phyloP scores from a whole-genome alignment of 306 rosid species.

The Castanea mollissima region DNA sequence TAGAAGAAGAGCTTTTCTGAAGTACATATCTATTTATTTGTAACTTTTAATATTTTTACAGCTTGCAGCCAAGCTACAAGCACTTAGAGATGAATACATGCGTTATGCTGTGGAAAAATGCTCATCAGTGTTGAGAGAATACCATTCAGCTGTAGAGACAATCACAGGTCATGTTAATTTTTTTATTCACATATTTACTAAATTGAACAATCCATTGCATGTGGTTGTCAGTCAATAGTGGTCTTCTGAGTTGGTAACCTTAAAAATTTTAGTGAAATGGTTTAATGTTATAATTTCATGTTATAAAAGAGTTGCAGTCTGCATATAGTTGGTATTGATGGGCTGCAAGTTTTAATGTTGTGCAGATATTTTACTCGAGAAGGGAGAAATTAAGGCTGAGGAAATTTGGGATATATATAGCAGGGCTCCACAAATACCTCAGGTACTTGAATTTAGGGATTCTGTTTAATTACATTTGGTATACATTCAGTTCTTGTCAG shows the following conservation, averaged over 20 bases:
- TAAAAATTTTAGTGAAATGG: not conserved
- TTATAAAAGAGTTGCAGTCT: slow-evolving; percentile 2
- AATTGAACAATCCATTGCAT: slow-evolving; percentile 8
- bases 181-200: slow-evolving; percentile 20
- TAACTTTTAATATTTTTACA: slow-evolving; percentile 34
- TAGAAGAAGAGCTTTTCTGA: not conserved
- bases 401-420: slow-evolving; percentile 82
- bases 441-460: slow-evolving; percentile 49
- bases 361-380: slow-evolving; percentile 88
- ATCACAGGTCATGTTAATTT: slow-evolving; percentile 68
- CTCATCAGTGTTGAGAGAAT: slow-evolving; percentile 64
- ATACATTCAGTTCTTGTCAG: not conserved
- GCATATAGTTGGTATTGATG: slow-evolving; percentile 10
- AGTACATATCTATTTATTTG: not conserved
- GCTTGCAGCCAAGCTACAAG: slow-evolving; percentile 93
- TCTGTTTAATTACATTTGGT: not conserved
- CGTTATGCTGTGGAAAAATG: slow-evolving; percentile 85
- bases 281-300: slow-evolving; percentile 2
- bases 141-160: slow-evolving; percentile 81
- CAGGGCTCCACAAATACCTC: slow-evolving; percentile 57
- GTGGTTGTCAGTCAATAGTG: slow-evolving; percentile 4
- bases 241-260: not conserved
- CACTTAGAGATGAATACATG: slow-evolving; percentile 91
- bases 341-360: slow-evolving; percentile 25
- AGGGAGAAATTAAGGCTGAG: slow-evolving; percentile 70